Conservation (phyloP, 1,284 basidiomycete genomes). For the Pseudozyma tsukubaensis region DNA sequence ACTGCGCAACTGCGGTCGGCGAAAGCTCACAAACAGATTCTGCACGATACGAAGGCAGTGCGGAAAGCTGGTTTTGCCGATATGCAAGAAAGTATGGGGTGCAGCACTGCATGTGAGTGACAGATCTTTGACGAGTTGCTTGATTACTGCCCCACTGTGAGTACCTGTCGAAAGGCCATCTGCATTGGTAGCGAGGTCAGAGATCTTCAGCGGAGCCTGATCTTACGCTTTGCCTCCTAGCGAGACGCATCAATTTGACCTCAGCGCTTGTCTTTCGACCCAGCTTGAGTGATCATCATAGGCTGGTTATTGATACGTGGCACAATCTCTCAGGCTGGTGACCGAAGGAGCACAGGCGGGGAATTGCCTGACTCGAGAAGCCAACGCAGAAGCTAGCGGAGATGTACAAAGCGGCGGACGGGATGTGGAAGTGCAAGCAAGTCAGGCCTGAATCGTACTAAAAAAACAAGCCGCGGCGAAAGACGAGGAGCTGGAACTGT, state of each 20-base stretch:
- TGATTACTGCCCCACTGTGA: background rate
- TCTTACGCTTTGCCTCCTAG: background rate
- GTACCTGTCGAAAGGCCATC: background rate
- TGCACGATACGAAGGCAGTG: background rate
- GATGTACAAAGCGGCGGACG: too few species aligned
- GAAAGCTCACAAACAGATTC: slow-evolving; percentile 11
- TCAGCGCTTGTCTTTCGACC: too few species aligned
- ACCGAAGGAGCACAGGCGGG: too few species aligned
- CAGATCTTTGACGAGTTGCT: background rate
- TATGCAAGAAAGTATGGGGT: background rate
- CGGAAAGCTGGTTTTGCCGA: background rate
- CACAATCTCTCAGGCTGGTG: too few species aligned
- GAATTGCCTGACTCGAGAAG: too few species aligned
- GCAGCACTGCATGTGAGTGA: background rate
- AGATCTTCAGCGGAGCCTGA: slow-evolving; percentile 8
- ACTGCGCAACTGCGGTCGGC: slow-evolving; percentile 22
- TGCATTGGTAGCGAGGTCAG: slow-evolving; percentile 26
- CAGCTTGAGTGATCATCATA: too few species aligned
- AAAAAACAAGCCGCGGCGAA: background rate
- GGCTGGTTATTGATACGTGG: too few species aligned
- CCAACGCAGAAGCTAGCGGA: too few species aligned
- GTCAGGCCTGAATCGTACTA: too few species aligned
- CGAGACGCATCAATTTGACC: too few species aligned
- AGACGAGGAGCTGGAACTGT: slow-evolving; percentile 12
- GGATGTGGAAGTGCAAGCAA: too few species aligned